Evolutionary conservation across 2,329 filamentous ascomycete genomes (phyloP).

Genomic region (Aspergillus proliferans): DNA sequence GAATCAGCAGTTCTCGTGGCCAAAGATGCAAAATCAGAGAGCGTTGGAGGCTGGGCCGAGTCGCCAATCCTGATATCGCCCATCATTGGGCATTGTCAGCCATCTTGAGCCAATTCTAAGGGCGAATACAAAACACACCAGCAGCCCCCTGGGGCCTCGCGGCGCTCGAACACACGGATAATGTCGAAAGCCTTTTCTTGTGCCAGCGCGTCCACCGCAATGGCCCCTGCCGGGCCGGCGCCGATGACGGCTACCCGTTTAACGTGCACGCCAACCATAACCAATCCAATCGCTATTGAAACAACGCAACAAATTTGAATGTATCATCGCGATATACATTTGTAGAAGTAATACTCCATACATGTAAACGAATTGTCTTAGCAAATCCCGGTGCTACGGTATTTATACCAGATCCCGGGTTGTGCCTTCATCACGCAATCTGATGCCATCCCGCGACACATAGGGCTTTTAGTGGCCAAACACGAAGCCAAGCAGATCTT

Average conservation of each 20-base stretch:
- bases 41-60: slow-evolving; percentile 24
- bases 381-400: neutral
- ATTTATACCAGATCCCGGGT: neutral
- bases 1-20: slow-evolving; percentile 44
- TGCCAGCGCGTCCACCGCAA: slow-evolving; percentile 50
- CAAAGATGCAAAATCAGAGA: slow-evolving; percentile 40
- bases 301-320: neutral
- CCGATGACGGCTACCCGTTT: slow-evolving; percentile 51
- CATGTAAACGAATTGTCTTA: neutral
- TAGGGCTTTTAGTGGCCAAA: neutral
- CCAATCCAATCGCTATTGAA: neutral
- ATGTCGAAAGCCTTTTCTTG: slow-evolving; percentile 51
- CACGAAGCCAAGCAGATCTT: neutral
- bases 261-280: neutral
- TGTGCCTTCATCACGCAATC: neutral
- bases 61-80: neutral
- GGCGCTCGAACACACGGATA: slow-evolving; percentile 54
- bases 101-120: neutral
- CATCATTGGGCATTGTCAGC: slow-evolving; percentile 14
- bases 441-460: neutral
- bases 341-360: neutral
- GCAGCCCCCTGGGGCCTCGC: slow-evolving; percentile 45
- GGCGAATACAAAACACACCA: neutral
- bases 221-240: slow-evolving; percentile 51
- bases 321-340: neutral